Conservation (phyloP, 768 basidiomycete genomes). For the Boletus tylopilopsis region DNA sequence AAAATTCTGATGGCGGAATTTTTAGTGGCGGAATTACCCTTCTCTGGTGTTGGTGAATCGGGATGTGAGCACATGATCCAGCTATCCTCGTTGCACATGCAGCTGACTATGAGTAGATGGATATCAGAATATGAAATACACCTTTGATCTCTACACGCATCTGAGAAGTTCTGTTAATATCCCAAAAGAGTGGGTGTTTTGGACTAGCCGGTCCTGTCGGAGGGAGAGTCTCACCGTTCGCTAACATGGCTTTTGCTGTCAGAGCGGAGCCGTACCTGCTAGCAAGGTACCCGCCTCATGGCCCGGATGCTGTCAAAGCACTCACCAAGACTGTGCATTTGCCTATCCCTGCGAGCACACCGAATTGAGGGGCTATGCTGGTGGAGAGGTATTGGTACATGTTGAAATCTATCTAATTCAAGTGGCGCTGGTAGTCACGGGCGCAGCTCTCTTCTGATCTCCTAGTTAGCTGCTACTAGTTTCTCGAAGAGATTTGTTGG, state of each 20-base stretch:
- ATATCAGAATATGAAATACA: slow-evolving; percentile 46
- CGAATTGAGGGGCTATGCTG: neutral
- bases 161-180: slow-evolving; percentile 47
- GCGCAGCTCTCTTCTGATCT: too few relatives aligned
- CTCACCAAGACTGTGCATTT: slow-evolving; percentile 6
- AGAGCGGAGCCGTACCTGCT: slow-evolving; percentile 23
- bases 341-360: slow-evolving; percentile 16
- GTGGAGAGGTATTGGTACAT: neutral
- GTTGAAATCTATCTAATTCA: neutral
- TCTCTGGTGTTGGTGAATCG: slow-evolving; percentile 58
- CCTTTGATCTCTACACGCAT: slow-evolving; percentile 54
- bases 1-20: neutral
- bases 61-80: slow-evolving; percentile 45
- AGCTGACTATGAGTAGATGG: slow-evolving; percentile 42
- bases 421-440: too few relatives aligned
- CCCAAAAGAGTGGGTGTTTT: slow-evolving; percentile 50
- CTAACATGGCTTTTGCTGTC: slow-evolving; percentile 1
- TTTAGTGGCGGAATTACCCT: slow-evolving; percentile 41
- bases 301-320: slow-evolving; percentile 12
- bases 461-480: too few relatives aligned
- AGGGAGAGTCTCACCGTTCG: neutral
- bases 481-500: too few relatives aligned
- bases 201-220: neutral
- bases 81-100: neutral
- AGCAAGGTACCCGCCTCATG: slow-evolving; percentile 24